phyloP scores from a whole-genome alignment of 805 yeast genomes.

The Lachancea sp. region DNA sequence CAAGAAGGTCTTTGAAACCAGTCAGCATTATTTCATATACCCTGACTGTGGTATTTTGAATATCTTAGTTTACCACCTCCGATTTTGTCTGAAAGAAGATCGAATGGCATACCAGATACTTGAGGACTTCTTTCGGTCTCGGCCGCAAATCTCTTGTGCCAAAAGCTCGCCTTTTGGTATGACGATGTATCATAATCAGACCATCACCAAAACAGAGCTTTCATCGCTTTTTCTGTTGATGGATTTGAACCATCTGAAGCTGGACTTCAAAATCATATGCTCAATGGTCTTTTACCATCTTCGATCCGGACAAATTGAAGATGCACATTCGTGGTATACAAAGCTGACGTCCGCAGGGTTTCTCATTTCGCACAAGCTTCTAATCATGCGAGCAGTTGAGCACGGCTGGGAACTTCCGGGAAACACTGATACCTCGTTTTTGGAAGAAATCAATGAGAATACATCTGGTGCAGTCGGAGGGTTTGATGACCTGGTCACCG shows the following conservation, averaged over 20 bases:
- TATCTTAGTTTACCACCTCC: slow-evolving; percentile 15
- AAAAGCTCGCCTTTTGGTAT: slow-evolving; percentile 23
- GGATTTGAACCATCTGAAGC: slow-evolving; percentile 17
- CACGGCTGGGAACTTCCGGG: slow-evolving; percentile 25
- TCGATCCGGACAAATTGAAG: slow-evolving; percentile 13
- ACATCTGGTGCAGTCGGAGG: neutral
- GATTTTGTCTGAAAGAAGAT: slow-evolving; percentile 17
- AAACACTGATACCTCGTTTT: slow-evolving; percentile 13
- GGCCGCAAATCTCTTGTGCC: slow-evolving; percentile 1
- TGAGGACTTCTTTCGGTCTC: slow-evolving; percentile 17
- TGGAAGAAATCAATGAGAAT: slow-evolving; percentile 3
- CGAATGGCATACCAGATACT: slow-evolving; percentile 23
- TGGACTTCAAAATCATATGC: slow-evolving; percentile 24
- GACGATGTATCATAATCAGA: slow-evolving; percentile 18
- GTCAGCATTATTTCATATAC: slow-evolving; percentile 1
- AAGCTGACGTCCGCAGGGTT: slow-evolving; percentile 22
- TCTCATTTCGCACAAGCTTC: slow-evolving; percentile 15
- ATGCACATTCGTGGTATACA: slow-evolving; percentile 27
- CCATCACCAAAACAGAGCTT: slow-evolving; percentile 16
- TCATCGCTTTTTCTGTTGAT: slow-evolving; percentile 17
- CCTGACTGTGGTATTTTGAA: slow-evolving; percentile 22
- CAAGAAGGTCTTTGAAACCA: slow-evolving; percentile 7
- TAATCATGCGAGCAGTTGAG: slow-evolving; percentile 15
- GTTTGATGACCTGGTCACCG: slow-evolving; percentile 1
- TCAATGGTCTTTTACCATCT: slow-evolving; percentile 22